Conservation (phyloP, 164 flowering plant species). For the Vitis riparia region DNA sequence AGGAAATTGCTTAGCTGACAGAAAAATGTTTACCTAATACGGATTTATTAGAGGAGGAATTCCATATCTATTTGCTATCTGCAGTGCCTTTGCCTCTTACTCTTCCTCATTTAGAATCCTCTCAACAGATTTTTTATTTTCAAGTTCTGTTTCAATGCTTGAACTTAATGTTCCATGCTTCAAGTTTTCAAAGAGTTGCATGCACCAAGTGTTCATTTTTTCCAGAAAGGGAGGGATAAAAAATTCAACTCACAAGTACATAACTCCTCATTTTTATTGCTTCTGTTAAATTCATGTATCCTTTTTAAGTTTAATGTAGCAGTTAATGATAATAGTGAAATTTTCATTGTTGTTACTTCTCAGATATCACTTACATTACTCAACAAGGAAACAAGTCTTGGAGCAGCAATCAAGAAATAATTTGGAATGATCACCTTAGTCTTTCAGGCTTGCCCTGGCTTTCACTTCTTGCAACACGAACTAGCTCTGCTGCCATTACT, state of each 20-base stretch:
- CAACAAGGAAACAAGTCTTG: too few species aligned
- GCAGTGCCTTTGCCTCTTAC: background rate
- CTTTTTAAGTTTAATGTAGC: too few species aligned
- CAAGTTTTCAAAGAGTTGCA: background rate
- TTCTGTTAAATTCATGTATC: too few species aligned
- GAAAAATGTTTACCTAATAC: background rate
- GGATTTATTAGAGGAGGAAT: background rate
- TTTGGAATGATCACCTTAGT: conserved; percentile 54
- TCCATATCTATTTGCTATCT: background rate
- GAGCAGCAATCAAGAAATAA: too few species aligned
- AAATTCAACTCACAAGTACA: background rate
- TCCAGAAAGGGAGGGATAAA: background rate
- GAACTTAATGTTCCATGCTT: background rate
- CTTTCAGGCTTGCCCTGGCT: conserved; percentile 66
- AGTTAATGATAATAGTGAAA: too few species aligned
- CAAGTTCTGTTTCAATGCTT: too few species aligned
- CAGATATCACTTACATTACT: too few species aligned
- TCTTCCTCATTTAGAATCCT: too few species aligned
- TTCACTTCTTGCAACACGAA: conserved; percentile 70
- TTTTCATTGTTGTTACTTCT: too few species aligned
- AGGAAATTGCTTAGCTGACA: background rate
- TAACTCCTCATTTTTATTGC: background rate
- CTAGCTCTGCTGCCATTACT: conserved; percentile 99
- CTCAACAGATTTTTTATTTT: too few species aligned
- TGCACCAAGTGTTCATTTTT: too few species aligned